phyloP scores from a whole-genome alignment of 2,329 filamentous ascomycete genomes.

The Alternaria solani region DNA sequence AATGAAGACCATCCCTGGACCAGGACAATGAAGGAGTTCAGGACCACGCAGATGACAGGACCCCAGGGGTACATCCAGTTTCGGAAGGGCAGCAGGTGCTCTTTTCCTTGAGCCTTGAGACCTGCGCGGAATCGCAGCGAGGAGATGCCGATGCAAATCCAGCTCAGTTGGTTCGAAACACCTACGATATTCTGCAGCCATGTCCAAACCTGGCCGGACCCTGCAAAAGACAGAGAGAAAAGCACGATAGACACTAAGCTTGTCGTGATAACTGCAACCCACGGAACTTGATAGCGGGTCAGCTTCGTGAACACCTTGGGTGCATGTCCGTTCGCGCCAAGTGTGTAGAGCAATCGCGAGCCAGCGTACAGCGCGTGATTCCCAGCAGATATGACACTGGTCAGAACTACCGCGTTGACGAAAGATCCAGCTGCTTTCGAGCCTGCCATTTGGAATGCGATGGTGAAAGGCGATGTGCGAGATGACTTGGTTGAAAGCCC shows the following conservation, averaged over 20 bases:
- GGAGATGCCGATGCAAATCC: constrained; percentile 64
- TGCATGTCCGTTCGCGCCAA: constrained; percentile 68
- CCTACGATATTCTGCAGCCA: constrained; percentile 77
- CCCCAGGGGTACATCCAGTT: constrained; percentile 66
- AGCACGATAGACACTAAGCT: constrained; percentile 48
- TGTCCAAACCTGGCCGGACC: constrained; percentile 54
- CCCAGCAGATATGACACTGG: constrained; percentile 66
- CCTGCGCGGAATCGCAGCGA: constrained; percentile 64
- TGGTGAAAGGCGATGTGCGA: constrained; percentile 68
- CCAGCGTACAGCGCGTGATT: constrained; percentile 65
- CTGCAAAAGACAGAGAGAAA: constrained; percentile 57
- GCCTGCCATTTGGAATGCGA: constrained; percentile 69
- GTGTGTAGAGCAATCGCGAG: constrained; percentile 63
- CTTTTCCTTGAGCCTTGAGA: constrained; percentile 57
- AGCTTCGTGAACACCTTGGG: constrained; percentile 71
- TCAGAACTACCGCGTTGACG: constrained; percentile 71
- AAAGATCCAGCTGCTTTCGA: constrained; percentile 68
- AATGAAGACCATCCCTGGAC: constrained; percentile 62
- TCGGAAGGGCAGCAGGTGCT: constrained; percentile 59
- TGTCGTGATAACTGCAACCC: constrained; percentile 47
- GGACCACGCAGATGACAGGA: constrained; percentile 49
- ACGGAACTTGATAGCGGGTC: constrained; percentile 53
- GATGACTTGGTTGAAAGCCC: constrained; percentile 46
- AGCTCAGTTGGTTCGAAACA: constrained; percentile 61
- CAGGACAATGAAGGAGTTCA: constrained; percentile 42